These are phyloP conservation scores for Sphagnum contortum DNA, from an alignment of 225 moss, liverwort and hornwort species.

Conservation along the genomic window DNA sequence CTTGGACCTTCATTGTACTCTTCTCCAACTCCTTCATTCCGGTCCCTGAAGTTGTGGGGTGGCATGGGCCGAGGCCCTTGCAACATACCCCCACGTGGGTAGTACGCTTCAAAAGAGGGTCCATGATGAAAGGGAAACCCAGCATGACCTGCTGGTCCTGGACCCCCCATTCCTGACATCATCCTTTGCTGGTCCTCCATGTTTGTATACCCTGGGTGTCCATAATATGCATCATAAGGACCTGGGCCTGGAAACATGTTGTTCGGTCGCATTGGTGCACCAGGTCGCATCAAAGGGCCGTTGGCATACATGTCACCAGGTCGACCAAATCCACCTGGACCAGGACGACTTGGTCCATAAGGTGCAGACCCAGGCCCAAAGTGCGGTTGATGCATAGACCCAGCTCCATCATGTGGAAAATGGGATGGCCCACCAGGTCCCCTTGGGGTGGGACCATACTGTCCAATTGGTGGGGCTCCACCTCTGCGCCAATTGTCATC, in stretches of 20 bases:
- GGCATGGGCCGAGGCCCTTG: conserved; percentile 57
- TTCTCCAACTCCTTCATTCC: conserved; percentile 55
- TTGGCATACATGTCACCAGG: conserved; percentile 86
- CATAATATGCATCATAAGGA: conserved; percentile 81
- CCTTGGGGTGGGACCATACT: conserved; percentile 69
- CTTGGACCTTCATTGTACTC: conserved; percentile 58
- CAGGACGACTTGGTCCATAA: conserved; percentile 67
- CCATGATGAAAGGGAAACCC: conserved; percentile 62
- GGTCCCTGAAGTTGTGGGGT: conserved; percentile 46
- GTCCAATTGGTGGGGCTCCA: conserved; percentile 66
- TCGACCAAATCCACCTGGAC: conserved; percentile 70
- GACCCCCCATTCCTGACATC: conserved; percentile 70
- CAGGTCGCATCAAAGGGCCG: conserved; percentile 61
- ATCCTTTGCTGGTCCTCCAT: conserved; percentile 86
- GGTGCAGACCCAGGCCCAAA: conserved; percentile 67
- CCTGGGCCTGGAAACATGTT: conserved; percentile 82
- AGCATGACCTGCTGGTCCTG: conserved; percentile 39
- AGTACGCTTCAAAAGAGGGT: conserved; percentile 69
- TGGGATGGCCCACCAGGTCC: conserved; percentile 38
- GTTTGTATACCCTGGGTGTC: conserved; percentile 64
- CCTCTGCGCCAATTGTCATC: conserved; percentile 95
- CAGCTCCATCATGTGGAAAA: conserved; percentile 74
- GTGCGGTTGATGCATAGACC: conserved; percentile 77
- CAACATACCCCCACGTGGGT: conserved; percentile 62
- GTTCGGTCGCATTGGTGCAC: conserved; percentile 69